Percentiles rank a stretch among this genome's conserved stretches.
Evolutionary conservation across 768 basidiomycete genomes (phyloP).

Genomic region (Boletus reticuloceps): DNA sequence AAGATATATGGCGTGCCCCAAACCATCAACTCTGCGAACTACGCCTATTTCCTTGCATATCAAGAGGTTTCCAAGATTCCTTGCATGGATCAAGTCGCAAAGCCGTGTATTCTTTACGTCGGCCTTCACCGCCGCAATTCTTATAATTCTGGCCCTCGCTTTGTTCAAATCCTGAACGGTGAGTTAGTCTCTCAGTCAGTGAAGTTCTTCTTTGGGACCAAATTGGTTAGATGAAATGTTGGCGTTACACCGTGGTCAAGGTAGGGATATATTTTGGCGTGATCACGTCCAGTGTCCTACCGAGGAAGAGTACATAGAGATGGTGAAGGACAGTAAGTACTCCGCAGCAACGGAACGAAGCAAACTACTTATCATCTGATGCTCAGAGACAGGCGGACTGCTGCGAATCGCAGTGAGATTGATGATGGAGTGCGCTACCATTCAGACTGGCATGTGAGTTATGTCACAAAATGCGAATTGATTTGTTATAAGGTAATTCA

Average conservation of each 20-base stretch:
- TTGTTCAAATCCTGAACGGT: constrained; percentile 79
- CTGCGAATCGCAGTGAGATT: constrained; percentile 89
- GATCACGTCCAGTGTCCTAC: constrained; percentile 88
- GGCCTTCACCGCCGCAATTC: constrained; percentile 3
- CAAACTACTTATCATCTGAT: not conserved
- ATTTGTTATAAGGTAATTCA: not conserved
- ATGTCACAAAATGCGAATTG: not conserved
- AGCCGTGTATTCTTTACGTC: constrained; percentile 39
- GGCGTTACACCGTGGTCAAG: constrained; percentile 90
- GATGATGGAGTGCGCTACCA: constrained; percentile 86
- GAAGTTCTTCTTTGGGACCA: not conserved
- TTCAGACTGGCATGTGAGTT: constrained; percentile 55
- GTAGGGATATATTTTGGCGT: constrained; percentile 90
- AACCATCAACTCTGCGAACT: constrained; percentile 96
- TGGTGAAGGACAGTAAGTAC: constrained; percentile 90
- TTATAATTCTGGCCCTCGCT: constrained; percentile 36
- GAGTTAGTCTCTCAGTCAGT: constrained; percentile 5
- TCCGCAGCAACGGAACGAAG: not conserved
- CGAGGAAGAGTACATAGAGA: constrained; percentile 90
- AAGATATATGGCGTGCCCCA: constrained; percentile 96
- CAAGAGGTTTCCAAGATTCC: constrained; percentile 61
- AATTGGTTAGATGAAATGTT: constrained; percentile 57
- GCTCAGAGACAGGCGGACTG: constrained; percentile 88
- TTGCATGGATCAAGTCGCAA: not conserved
- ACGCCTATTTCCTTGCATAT: constrained; percentile 93